A percentile compares a stretch with the other conserved stretches of the same genome.
Conservation (phyloP, 1,139 yeast genomes). For the Kodamaea arcana region DNA sequence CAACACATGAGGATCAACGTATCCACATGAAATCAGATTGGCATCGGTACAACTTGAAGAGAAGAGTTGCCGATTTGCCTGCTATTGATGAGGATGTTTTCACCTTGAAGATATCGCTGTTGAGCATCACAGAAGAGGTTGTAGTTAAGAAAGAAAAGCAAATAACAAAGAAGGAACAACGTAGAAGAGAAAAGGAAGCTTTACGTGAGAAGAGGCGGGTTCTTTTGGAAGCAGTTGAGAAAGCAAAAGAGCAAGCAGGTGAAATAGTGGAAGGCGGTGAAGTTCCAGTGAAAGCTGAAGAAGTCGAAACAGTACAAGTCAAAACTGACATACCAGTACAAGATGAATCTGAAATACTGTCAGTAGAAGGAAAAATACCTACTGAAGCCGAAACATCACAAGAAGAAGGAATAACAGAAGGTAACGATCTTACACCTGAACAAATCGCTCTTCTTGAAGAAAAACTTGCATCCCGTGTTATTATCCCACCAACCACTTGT, state of each 20-base stretch:
- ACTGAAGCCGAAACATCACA: neutral
- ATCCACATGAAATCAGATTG: constrained; percentile 63
- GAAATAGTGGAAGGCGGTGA: constrained; percentile 11
- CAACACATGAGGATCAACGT: constrained; percentile 39
- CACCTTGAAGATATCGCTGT: constrained; percentile 40
- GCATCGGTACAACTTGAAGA: constrained; percentile 65
- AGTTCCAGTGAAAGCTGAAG: constrained; percentile 5
- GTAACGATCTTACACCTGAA: constrained; percentile 35
- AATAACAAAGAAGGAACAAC: constrained; percentile 57
- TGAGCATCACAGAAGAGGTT: constrained; percentile 19
- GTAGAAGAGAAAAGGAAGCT: constrained; percentile 63
- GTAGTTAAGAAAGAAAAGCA: constrained; percentile 24
- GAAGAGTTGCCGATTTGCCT: constrained; percentile 58
- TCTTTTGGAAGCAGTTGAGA: constrained; percentile 57
- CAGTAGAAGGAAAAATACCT: constrained; percentile 13
- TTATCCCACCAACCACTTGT: constrained; percentile 71
- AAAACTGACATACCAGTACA: constrained; percentile 13
- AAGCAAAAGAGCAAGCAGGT: constrained; percentile 34
- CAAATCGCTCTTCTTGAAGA: constrained; percentile 50
- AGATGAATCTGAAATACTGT: constrained; percentile 10
- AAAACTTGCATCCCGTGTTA: constrained; percentile 58
- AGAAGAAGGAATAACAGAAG: neutral
- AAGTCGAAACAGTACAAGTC: constrained; percentile 10
- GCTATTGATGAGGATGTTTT: constrained; percentile 49
- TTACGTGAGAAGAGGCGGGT: constrained; percentile 58